Percentiles rank a stretch among this genome's conserved stretches.
These are phyloP conservation scores for Hericium rajendrae DNA, from an alignment of 768 basidiomycete species.

Conservation along the genomic window DNA sequence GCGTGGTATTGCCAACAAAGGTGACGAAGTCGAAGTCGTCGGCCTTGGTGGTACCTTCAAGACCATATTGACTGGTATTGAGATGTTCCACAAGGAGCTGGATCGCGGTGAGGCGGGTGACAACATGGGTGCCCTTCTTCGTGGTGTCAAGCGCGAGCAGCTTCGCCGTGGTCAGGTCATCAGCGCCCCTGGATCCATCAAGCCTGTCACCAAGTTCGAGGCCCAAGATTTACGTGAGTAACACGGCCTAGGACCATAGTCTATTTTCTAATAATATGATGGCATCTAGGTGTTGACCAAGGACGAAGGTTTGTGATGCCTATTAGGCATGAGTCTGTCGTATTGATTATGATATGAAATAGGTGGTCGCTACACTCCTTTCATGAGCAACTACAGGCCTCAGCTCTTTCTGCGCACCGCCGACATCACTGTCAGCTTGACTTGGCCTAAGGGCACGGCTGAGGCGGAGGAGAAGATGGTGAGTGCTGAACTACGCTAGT, in stretches of 20 bases:
- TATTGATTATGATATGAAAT: background rate
- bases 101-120: slow-evolving; percentile 97
- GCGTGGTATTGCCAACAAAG: slow-evolving; percentile 86
- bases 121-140: slow-evolving; percentile 96
- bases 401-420: slow-evolving; percentile 95
- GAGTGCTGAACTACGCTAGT: slow-evolving; percentile 9
- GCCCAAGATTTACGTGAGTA: slow-evolving; percentile 82
- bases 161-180: slow-evolving; percentile 90
- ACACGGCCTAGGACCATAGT: too few species aligned
- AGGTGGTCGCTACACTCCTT: slow-evolving; percentile 81
- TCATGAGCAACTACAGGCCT: slow-evolving; percentile 90
- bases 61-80: slow-evolving; percentile 93
- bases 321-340: background rate
- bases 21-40: slow-evolving; percentile 87
- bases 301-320: slow-evolving; percentile 50
- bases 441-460: slow-evolving; percentile 78
- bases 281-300: slow-evolving; percentile 68
- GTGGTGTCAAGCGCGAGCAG: slow-evolving; percentile 96
- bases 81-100: slow-evolving; percentile 96
- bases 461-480: slow-evolving; percentile 87
- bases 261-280: background rate
- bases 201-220: slow-evolving; percentile 89
- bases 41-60: slow-evolving; percentile 76
- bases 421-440: slow-evolving; percentile 78
- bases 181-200: slow-evolving; percentile 81